phyloP scores from a whole-genome alignment of 139 green algal genomes.

The Monoraphidium neglectum region DNA sequence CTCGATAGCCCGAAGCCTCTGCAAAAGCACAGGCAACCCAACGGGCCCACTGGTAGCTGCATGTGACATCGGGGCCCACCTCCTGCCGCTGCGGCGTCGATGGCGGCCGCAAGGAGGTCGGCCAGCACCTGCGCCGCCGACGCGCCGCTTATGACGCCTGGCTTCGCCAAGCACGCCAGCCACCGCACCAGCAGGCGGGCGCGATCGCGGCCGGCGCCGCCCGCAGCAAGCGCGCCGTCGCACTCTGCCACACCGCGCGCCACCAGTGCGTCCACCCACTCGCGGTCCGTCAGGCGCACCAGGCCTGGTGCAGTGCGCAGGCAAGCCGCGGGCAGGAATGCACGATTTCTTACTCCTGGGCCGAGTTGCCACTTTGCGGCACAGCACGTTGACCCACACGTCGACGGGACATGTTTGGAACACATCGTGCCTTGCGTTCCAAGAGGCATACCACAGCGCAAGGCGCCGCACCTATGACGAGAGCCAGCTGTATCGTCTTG shows the following conservation, averaged over 20 bases:
- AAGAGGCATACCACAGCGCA: neutral
- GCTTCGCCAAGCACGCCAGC: constrained; percentile 52
- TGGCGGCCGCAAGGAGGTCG: constrained; percentile 49
- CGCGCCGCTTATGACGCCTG: constrained; percentile 53
- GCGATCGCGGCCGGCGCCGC: constrained; percentile 25
- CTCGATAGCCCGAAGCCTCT: neutral
- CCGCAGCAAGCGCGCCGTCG: constrained; percentile 21
- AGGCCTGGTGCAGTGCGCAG: constrained; percentile 34
- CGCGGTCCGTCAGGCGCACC: constrained; percentile 48
- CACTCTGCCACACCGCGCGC: constrained; percentile 15
- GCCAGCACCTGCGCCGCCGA: constrained; percentile 50
- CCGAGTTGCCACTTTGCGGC: no score
- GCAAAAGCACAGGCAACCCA: neutral
- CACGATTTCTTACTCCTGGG: no score
- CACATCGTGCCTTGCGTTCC: no score
- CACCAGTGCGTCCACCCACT: constrained; percentile 46
- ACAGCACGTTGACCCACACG: no score
- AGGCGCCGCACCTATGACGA: constrained; percentile 8
- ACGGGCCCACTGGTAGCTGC: neutral
- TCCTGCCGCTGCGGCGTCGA: constrained; percentile 12
- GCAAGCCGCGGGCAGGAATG: no score
- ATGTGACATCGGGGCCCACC: neutral
- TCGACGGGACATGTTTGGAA: no score
- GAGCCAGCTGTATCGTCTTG: constrained; percentile 15
- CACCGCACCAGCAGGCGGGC: constrained; percentile 74